These are phyloP conservation scores for Ophiostoma himal-ulmi DNA, from an alignment of 2,329 filamentous ascomycete species.

Conservation along the genomic window DNA sequence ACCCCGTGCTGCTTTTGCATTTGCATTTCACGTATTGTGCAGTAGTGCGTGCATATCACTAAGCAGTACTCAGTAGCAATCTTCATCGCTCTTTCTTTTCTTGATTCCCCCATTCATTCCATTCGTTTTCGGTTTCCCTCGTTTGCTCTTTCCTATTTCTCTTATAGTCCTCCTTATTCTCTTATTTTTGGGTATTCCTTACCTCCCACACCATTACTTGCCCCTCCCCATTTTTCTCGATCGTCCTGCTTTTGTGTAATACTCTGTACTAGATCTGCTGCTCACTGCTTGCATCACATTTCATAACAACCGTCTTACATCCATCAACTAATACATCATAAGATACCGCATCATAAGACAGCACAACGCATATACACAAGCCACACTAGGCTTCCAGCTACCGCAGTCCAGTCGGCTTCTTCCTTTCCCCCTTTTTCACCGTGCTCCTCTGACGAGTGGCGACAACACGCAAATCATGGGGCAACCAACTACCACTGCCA, in stretches of 20 bases:
- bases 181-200: background rate
- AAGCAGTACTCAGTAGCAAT: background rate
- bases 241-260: conserved; percentile 4
- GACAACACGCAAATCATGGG: conserved; percentile 16
- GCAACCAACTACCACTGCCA: conserved; percentile 18
- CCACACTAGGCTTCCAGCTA: background rate
- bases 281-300: background rate
- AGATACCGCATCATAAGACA: background rate
- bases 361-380: background rate
- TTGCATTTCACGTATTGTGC: background rate
- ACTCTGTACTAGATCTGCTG: background rate
- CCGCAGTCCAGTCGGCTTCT: background rate
- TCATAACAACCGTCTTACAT: background rate
- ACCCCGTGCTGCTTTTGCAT: background rate
- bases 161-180: background rate
- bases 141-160: background rate
- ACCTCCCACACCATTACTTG: background rate
- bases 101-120: background rate
- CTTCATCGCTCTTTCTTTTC: conserved; percentile 7
- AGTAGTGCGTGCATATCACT: conserved; percentile 5
- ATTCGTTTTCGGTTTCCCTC: background rate
- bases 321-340: background rate
- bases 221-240: background rate
- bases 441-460: conserved; percentile 14
- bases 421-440: background rate